These are phyloP conservation scores for Entrophospora sp. DNA, from an alignment of 192 early-diverging fungal species.

Conservation along the genomic window DNA sequence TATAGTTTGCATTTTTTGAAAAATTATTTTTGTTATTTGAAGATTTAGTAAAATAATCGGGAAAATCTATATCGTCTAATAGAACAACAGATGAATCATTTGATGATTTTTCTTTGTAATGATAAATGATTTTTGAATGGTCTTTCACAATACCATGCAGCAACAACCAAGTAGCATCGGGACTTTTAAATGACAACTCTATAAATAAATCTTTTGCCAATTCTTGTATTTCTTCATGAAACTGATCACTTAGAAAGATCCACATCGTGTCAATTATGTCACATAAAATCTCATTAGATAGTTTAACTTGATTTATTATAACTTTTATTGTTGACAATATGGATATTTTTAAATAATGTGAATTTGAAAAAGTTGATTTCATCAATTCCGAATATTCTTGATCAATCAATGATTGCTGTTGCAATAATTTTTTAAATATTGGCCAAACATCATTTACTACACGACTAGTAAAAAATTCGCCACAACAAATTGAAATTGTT, in stretches of 20 bases:
- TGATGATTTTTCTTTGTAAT: no score
- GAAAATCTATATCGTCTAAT: no score
- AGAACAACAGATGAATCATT: no score
- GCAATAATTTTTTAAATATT: constrained; percentile 23
- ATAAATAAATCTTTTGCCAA: not conserved
- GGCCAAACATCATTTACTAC: constrained; percentile 37
- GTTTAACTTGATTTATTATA: not conserved
- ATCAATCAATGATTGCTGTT: not conserved
- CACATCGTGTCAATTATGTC: constrained; percentile 1
- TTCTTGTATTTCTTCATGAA: constrained; percentile 7
- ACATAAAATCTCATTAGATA: constrained; percentile 3
- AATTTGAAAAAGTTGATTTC: not conserved
- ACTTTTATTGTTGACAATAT: constrained; percentile 8
- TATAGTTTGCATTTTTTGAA: no score
- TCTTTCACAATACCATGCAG: no score
- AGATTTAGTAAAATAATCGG: no score
- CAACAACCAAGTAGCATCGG: constrained; percentile 6
- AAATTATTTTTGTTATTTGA: no score
- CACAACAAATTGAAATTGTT: constrained; percentile 23
- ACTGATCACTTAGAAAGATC: constrained; percentile 7
- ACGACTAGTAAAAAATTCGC: constrained; percentile 30
- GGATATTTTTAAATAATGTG: not conserved
- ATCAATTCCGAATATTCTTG: not conserved
- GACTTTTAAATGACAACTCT: not conserved
- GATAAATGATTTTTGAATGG: no score